Percentiles rank a stretch among this genome's conserved stretches.
Evolutionary conservation across 257 asterid species (phyloP).

Genomic region (Solanum habrochaites): DNA sequence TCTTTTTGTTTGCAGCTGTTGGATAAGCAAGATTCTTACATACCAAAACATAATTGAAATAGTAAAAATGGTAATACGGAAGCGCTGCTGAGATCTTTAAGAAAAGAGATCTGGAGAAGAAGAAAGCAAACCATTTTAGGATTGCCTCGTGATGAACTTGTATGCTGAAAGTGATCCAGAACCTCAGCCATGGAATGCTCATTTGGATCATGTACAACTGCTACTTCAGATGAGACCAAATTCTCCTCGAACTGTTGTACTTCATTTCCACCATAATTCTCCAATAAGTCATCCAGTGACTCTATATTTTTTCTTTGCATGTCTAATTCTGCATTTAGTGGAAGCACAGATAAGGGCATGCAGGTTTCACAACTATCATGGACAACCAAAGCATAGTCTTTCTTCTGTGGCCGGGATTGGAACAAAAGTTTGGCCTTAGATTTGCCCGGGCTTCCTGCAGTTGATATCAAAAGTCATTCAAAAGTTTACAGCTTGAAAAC

Average conservation of each 20-base stretch:
- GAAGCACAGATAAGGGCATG: conserved; percentile 12
- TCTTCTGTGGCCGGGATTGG: conserved; percentile 22
- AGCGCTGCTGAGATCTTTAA: neutral
- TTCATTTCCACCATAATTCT: conserved; percentile 20
- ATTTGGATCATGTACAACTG: conserved; percentile 12
- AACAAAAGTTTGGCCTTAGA: conserved; percentile 37
- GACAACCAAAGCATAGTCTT: conserved; percentile 20
- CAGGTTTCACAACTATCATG: conserved; percentile 15
- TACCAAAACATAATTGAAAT: neutral
- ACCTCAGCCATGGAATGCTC: conserved; percentile 61
- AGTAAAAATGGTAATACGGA: neutral
- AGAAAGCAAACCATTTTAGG: conserved; percentile 34
- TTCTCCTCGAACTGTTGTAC: conserved; percentile 11
- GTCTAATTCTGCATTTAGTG: conserved; percentile 14
- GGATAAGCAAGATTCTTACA: neutral
- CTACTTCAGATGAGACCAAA: conserved; percentile 22
- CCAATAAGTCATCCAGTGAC: conserved; percentile 14
- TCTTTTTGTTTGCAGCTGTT: conserved; percentile 23
- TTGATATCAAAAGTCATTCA: neutral
- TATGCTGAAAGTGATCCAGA: conserved; percentile 44
- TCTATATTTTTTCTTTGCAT: conserved; percentile 12
- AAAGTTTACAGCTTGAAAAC: neutral
- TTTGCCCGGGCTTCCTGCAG: conserved; percentile 42
- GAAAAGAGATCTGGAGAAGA: neutral
- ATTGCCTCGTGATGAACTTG: conserved; percentile 26